Evolutionary conservation across 257 asterid genomes (phyloP), one percentile per base, ranked within the genome.

Genomic region (Solanum etuberosum): DNA sequence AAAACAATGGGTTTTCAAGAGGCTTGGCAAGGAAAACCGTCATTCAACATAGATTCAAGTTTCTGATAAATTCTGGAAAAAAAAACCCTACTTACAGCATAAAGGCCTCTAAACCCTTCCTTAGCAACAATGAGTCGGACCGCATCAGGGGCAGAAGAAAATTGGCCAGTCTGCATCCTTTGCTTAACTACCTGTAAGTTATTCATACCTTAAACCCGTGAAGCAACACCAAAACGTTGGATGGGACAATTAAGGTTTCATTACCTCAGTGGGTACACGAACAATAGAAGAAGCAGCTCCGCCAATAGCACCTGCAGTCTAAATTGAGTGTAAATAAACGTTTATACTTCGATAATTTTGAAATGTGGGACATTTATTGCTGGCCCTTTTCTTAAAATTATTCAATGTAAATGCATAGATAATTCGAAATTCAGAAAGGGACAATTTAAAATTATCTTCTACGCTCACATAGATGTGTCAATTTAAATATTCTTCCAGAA

Each of bases 191-290:
- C 97, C 96, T 94, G 89, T 16, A 38, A 18, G 61, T 57, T 82
- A 71, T 85, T 63, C 48, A 68, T 72, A 88, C 15, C 86, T 85
- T 51, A 37, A 87, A 85, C 48, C 32, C 11, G 20, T 31, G 84
- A 86, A 34, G 61, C 71, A 63, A 83, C 65, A n/a, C 57, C 35
- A 72, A 85, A 86, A 65, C 48, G 12, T 65, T 25, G 43, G 18
- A 48, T 11, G 12, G 67, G 83, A 29, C 8, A 83, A 70, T 86
- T 12, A 48, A 72, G 78, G 7, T 83, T 40, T 76, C 72, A 71
- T 67, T 83, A 89, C 97, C 94, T 94, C 97, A 1, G 97, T 94
- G 83, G 97, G 97, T 57, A 94, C 97, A 76, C 97, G 93, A 88
- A 93, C 90, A 46, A 93, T 83, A 81, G 97, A 94, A 85, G 97